Evolutionary conservation across 805 yeast species (phyloP).

Genomic region (Hanseniaspora mollemarum): DNA sequence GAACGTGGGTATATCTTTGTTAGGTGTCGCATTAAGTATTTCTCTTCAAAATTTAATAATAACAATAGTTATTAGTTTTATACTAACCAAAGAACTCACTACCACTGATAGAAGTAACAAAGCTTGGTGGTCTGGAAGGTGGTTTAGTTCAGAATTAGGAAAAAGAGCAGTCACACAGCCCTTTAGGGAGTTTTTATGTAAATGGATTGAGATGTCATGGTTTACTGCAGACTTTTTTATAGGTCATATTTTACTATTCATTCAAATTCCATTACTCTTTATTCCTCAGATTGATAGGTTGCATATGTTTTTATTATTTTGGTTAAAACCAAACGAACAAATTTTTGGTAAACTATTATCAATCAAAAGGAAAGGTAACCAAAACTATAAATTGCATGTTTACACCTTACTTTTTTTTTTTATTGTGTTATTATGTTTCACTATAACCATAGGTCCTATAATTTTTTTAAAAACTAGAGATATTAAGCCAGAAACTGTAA

Average conservation of each 20-base stretch:
- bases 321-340: slow-evolving; percentile 46
- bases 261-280: slow-evolving; percentile 43
- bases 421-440: slow-evolving; percentile 25
- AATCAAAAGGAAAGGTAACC: slow-evolving; percentile 34
- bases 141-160: slow-evolving; percentile 48
- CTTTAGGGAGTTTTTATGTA: slow-evolving; percentile 45
- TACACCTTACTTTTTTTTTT: slow-evolving; percentile 32
- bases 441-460: slow-evolving; percentile 34
- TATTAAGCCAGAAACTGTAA: slow-evolving; percentile 32
- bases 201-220: slow-evolving; percentile 44
- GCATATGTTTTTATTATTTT: slow-evolving; percentile 49
- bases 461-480: slow-evolving; percentile 29
- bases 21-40: slow-evolving; percentile 42
- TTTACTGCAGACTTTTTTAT: slow-evolving; percentile 45
- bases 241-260: slow-evolving; percentile 42
- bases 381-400: slow-evolving; percentile 29
- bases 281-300: slow-evolving; percentile 47
- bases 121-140: slow-evolving; percentile 65
- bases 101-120: slow-evolving; percentile 40
- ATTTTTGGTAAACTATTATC: slow-evolving; percentile 38
- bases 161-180: slow-evolving; percentile 47
- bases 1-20: slow-evolving; percentile 40
- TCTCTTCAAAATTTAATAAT: slow-evolving; percentile 43
- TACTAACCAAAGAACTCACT: slow-evolving; percentile 46
- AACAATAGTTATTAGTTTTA: slow-evolving; percentile 34